phyloP scores from a whole-genome alignment of 768 basidiomycete species.

The Porphyrellus cyaneotinctus region DNA sequence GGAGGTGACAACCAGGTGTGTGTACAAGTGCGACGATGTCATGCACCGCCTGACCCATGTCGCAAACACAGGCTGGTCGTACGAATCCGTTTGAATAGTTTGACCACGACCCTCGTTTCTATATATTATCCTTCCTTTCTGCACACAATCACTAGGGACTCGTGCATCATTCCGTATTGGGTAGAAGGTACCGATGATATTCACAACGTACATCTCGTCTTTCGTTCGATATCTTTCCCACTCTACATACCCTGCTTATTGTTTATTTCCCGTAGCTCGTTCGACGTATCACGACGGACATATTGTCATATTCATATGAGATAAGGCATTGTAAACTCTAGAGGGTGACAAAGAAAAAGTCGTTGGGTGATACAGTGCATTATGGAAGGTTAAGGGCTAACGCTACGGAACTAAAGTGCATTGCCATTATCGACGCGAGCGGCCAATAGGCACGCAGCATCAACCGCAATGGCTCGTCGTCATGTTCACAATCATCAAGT shows the following conservation, averaged over 20 bases:
- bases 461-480: neutral
- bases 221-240: constrained; percentile 8
- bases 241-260: constrained; percentile 22
- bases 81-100: constrained; percentile 58
- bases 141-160: constrained; percentile 11
- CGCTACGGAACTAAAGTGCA: neutral
- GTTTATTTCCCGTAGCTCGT: constrained; percentile 14
- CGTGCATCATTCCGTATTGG: constrained; percentile 6
- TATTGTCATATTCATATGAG: constrained; percentile 16
- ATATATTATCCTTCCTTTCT: constrained; percentile 5
- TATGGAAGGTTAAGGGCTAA: neutral
- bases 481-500: neutral
- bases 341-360: neutral
- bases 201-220: neutral
- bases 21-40: constrained; percentile 2
- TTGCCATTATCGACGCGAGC: neutral
- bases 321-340: constrained; percentile 16
- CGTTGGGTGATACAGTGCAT: neutral
- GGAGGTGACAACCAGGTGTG: constrained; percentile 70
- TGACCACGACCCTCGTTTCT: neutral
- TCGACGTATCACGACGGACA: constrained; percentile 8
- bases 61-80: constrained; percentile 55
- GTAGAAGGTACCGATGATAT: neutral
- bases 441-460: neutral
- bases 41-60: neutral